Conservation (phyloP, 2,329 filamentous ascomycete species). For the Talaromyces islandicus region DNA sequence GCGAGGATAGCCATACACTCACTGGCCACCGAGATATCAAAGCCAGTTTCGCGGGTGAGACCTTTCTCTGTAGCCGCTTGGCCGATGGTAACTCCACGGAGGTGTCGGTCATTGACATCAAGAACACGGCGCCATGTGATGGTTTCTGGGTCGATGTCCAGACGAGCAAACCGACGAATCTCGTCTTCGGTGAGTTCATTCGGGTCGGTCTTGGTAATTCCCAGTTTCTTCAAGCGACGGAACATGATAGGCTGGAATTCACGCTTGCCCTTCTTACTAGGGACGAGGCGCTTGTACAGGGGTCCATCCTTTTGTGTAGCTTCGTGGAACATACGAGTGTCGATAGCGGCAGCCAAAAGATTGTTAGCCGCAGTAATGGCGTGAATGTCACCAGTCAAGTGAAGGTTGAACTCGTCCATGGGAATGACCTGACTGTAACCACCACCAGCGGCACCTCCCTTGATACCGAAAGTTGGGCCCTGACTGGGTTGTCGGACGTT, state of each 20-base stretch:
- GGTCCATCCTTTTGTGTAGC: conserved; percentile 86
- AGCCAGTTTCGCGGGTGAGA: conserved; percentile 79
- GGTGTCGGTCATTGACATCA: conserved; percentile 93
- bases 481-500: conserved; percentile 97
- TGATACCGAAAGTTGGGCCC: conserved; percentile 97
- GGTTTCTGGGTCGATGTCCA: conserved; percentile 94
- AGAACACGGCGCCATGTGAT: conserved; percentile 96
- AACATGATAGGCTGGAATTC: conserved; percentile 87
- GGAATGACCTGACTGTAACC: conserved; percentile 99
- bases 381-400: conserved; percentile 95
- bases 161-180: conserved; percentile 76
- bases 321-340: conserved; percentile 98
- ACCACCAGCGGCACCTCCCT: conserved; percentile 92
- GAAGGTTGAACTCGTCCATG: conserved; percentile 99
- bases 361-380: conserved; percentile 97
- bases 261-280: conserved; percentile 81
- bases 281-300: conserved; percentile 81
- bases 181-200: conserved; percentile 87
- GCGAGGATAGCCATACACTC: conserved; percentile 98
- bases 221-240: conserved; percentile 87
- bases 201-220: conserved; percentile 91
- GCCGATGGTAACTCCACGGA: conserved; percentile 83
- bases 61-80: conserved; percentile 87
- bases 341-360: conserved; percentile 88
- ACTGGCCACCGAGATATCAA: conserved; percentile 95